phyloP scores from a whole-genome alignment of 768 basidiomycete genomes.

The Phanerochaete carnosa region DNA sequence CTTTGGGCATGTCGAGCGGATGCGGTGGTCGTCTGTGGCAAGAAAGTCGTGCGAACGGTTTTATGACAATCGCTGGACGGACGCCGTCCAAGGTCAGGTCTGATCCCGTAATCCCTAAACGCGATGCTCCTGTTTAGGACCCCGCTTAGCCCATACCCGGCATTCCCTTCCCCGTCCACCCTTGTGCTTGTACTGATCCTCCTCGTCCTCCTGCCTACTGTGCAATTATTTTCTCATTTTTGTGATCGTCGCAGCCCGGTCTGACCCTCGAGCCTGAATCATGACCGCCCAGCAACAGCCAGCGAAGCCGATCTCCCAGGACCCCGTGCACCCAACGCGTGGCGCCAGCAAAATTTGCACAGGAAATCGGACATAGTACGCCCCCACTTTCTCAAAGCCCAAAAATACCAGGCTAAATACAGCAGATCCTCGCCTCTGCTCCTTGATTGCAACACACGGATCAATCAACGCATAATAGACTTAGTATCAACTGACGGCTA shows the following conservation, averaged over 20 bases:
- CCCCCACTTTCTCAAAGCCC: too few relatives aligned
- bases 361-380: too few relatives aligned
- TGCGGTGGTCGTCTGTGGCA: background rate
- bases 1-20: constrained; percentile 9
- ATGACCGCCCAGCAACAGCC: too few relatives aligned
- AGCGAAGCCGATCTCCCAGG: too few relatives aligned
- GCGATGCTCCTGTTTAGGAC: background rate
- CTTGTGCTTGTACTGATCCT: background rate
- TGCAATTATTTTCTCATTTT: background rate
- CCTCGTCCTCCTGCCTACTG: background rate
- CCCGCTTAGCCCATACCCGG: background rate
- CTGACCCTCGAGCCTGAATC: too few relatives aligned
- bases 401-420: too few relatives aligned
- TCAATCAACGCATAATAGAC: too few relatives aligned
- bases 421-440: too few relatives aligned
- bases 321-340: too few relatives aligned
- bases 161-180: background rate
- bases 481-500: background rate
- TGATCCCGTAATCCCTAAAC: constrained; percentile 3
- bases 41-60: background rate
- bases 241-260: background rate
- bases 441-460: too few relatives aligned
- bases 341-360: too few relatives aligned
- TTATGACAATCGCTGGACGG: background rate
- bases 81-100: background rate